A percentile compares a stretch with the other conserved stretches of the same genome.
Evolutionary conservation across 306 rosid genomes (phyloP).

Genomic region (Dryas octopetala): DNA sequence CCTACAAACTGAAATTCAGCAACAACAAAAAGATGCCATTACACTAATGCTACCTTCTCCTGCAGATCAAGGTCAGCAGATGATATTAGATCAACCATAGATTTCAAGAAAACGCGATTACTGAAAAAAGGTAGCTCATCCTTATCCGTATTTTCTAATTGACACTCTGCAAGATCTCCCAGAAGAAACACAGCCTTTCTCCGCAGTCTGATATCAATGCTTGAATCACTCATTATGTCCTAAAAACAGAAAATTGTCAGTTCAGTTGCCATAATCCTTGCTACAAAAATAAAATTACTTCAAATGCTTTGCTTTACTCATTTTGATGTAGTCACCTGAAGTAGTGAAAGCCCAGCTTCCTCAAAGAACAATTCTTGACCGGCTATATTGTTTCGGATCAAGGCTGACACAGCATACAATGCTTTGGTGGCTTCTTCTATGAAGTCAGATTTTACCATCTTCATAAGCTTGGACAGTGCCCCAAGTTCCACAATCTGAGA

Average conservation of each 20-base stretch:
- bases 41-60: slow-evolving; percentile 60
- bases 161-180: slow-evolving; percentile 72
- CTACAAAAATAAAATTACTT: background rate
- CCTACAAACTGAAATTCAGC: background rate
- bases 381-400: slow-evolving; percentile 56
- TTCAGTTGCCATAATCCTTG: slow-evolving; percentile 3
- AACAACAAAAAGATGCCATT: background rate
- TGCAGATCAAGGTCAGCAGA: slow-evolving; percentile 77
- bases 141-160: slow-evolving; percentile 41
- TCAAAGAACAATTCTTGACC: slow-evolving; percentile 66
- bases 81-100: slow-evolving; percentile 68
- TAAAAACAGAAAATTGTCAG: slow-evolving; percentile 24
- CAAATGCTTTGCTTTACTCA: slow-evolving; percentile 2
- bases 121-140: slow-evolving; percentile 52
- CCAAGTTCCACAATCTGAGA: slow-evolving; percentile 69
- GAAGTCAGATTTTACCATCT: slow-evolving; percentile 63
- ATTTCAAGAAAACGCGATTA: slow-evolving; percentile 60
- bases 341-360: slow-evolving; percentile 58
- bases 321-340: slow-evolving; percentile 54
- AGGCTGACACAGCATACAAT: slow-evolving; percentile 80
- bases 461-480: slow-evolving; percentile 58
- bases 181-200: slow-evolving; percentile 68
- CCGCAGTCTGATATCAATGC: slow-evolving; percentile 58
- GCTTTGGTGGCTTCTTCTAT: slow-evolving; percentile 83
- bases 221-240: slow-evolving; percentile 66